Conservation (phyloP, 108 stramenopile genomes). For the Cyclotella distinguenda region DNA sequence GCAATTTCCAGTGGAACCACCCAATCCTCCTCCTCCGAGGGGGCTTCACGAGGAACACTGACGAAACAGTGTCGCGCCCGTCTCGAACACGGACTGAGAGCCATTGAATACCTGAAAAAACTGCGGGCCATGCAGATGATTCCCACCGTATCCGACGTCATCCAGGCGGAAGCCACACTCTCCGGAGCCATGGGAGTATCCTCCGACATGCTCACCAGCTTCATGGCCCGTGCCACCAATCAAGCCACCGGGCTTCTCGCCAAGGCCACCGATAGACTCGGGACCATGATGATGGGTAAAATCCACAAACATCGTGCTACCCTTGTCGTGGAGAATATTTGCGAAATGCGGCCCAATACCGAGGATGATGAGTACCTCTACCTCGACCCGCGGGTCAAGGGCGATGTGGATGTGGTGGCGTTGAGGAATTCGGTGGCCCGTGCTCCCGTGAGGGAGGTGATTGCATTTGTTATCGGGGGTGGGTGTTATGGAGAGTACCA, state of each 20-base stretch:
- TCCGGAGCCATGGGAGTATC: constrained; percentile 17
- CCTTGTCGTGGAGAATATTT: constrained; percentile 89
- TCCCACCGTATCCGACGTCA: constrained; percentile 58
- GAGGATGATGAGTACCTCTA: constrained; percentile 96
- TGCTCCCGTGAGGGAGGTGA: constrained; percentile 79
- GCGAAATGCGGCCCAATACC: constrained; percentile 84
- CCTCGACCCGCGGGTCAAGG: constrained; percentile 92
- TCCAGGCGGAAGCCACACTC: constrained; percentile 8
- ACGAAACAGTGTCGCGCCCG: constrained; percentile 56
- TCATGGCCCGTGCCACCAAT: constrained; percentile 88
- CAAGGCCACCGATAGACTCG: constrained; percentile 89
- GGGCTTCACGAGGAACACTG: constrained; percentile 50
- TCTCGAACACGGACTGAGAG: constrained; percentile 64
- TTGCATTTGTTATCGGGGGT: constrained; percentile 95
- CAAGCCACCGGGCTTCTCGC: constrained; percentile 91
- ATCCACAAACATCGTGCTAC: constrained; percentile 88
- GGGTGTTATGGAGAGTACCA: constrained; percentile 98
- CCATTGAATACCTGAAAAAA: constrained; percentile 79
- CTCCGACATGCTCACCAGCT: constrained; percentile 66
- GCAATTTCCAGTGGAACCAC: constrained; percentile 8
- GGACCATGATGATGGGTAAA: constrained; percentile 83
- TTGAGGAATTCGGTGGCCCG: constrained; percentile 61
- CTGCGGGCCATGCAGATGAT: constrained; percentile 88
- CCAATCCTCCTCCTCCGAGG: constrained; percentile 16
- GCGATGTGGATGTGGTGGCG: constrained; percentile 77